Evolutionary conservation across 805 yeast genomes (phyloP).

Genomic region (Saccharomycopsis sp.): DNA sequence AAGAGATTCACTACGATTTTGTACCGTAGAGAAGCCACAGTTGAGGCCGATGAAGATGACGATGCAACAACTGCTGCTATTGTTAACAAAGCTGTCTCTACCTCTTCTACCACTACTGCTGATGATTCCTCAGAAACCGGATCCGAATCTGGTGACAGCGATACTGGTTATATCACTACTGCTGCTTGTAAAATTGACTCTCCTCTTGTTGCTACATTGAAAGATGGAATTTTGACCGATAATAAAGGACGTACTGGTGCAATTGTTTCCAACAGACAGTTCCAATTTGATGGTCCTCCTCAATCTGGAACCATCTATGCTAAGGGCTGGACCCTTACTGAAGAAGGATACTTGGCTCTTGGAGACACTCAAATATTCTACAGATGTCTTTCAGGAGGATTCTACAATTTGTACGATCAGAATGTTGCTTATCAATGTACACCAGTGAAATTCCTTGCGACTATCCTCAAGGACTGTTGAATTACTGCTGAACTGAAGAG

Average conservation of each 20-base stretch:
- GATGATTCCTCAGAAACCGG: background rate
- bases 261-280: slow-evolving; percentile 67
- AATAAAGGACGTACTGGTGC: slow-evolving; percentile 58
- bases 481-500: no score
- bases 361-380: slow-evolving; percentile 52
- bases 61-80: slow-evolving; percentile 2
- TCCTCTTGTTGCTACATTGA: slow-evolving; percentile 47
- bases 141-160: background rate
- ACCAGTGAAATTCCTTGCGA: slow-evolving; percentile 33
- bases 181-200: slow-evolving; percentile 35
- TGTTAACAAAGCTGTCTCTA: background rate
- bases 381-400: slow-evolving; percentile 60
- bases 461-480: slow-evolving; percentile 14
- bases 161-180: slow-evolving; percentile 14
- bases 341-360: slow-evolving; percentile 49
- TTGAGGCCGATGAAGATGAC: slow-evolving; percentile 31
- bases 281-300: slow-evolving; percentile 75
- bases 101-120: slow-evolving; percentile 1
- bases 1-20: background rate
- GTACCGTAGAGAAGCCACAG: slow-evolving; percentile 26
- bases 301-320: slow-evolving; percentile 64
- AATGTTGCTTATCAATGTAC: slow-evolving; percentile 48
- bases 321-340: slow-evolving; percentile 53
- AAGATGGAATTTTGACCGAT: slow-evolving; percentile 46
- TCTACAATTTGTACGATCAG: slow-evolving; percentile 62